Base-by-base conservation (phyloP, 116 monocot genomes). In the Dioscorea cayenensis region DNA sequence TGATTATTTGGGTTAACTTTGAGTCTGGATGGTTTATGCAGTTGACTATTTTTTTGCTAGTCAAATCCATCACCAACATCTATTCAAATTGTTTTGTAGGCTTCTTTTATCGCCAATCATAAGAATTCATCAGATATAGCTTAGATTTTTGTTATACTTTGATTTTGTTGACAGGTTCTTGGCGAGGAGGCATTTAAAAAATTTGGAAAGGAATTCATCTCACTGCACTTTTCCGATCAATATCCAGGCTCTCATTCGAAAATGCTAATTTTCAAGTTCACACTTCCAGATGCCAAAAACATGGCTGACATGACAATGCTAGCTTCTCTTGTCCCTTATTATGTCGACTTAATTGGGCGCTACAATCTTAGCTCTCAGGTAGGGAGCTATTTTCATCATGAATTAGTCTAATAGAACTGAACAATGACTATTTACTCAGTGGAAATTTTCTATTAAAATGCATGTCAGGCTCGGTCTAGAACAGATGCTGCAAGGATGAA, bases 301-400 rank as follows among this genome's bases (percentile, higher is more conserved):
- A 92, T 96, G 90, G 72, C 74, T 60, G 90, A 92, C 10, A 90
- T 96, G 72, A 79, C 82, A 8, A 84, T 82, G 79, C 79, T 96
- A 66, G 79, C 92, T 65, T 64, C 81, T 64, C 92, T 95, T 59
- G 82, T 95, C n/a, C 95, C 95, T n/a, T 92, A 92, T 73, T 95
- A 95, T 63, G 85, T 95, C 38, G 92, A 95, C 69, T 36, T 95
- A 43, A 73, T 95, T 76, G 95, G 95, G 18, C 92, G 87, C 64
- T 96, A 96, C 83, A 96, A 88, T 63, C 77, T 92, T 14, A 90
- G 95, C 61, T 63, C 85, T 25, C 90, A 90, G 84, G 95, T 96
- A 28, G 22, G 67, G 23, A 36, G 32, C 13, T 18, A n/a, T 55
- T 55, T 5, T 55, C 19, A 14, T 55, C 17, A 2, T 16, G 5